phyloP scores from a whole-genome alignment of 2,329 filamentous ascomycete species.

The Gaeumannomyces tritici region DNA sequence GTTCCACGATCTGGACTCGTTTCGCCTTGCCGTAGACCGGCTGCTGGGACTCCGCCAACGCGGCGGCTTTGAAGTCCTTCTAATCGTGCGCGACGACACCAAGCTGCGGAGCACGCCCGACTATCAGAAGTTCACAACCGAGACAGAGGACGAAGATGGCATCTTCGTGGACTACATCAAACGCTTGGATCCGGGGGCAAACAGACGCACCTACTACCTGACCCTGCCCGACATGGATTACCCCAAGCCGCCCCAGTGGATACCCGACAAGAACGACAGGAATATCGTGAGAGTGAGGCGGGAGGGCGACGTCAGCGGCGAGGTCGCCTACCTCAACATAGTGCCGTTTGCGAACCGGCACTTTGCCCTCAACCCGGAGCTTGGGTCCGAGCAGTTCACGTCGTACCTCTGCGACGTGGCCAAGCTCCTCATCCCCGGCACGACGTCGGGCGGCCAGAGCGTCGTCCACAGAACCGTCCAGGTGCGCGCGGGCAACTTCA shows the following conservation, averaged over 20 bases:
- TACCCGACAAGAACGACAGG: neutral
- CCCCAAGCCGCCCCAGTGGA: neutral
- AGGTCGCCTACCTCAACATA: constrained; percentile 2
- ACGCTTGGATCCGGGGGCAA: neutral
- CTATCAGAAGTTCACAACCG: neutral
- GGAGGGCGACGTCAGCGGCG: neutral
- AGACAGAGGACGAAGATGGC: neutral
- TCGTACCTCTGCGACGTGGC: neutral
- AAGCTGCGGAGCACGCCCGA: neutral
- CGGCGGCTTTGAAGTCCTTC: neutral
- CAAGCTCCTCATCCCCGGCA: neutral
- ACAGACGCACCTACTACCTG: neutral
- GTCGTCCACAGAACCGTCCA: neutral
- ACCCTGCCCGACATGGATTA: neutral
- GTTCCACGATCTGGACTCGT: neutral
- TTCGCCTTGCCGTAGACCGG: neutral
- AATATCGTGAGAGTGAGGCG: neutral
- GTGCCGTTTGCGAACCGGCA: neutral
- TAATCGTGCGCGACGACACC: neutral
- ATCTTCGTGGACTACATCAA: neutral
- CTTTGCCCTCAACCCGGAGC: neutral
- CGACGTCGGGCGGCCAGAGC: too few species aligned
- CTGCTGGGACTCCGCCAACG: neutral
- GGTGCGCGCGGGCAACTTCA: neutral
- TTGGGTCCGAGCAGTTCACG: neutral